Percentiles rank a stretch among this genome's conserved stretches.
Conservation (phyloP, 371 early-diverging fungal species). For the Smittium mucronatum region DNA sequence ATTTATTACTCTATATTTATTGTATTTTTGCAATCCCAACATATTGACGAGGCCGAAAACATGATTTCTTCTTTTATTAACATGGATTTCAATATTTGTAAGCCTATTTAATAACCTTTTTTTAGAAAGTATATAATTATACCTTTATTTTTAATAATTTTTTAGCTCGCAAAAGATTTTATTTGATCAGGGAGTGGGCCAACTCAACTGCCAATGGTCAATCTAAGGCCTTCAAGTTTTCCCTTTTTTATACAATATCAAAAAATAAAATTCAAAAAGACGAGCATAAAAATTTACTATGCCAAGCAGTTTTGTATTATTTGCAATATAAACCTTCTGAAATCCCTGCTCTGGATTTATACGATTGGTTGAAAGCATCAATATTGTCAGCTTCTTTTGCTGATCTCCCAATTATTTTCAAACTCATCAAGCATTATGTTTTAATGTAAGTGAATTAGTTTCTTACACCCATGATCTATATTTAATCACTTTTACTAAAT, state of each 20-base stretch:
- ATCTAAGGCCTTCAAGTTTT: neutral
- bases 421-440: neutral
- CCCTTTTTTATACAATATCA: neutral
- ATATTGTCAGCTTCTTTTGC: neutral
- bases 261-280: neutral
- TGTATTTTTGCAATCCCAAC: slow-evolving; percentile 44
- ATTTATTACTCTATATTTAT: slow-evolving; percentile 2
- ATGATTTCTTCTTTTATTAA: slow-evolving; percentile 3
- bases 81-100: neutral
- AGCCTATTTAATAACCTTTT: no score
- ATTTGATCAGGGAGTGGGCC: neutral
- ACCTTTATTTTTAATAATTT: no score
- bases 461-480: no score
- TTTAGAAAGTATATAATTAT: no score
- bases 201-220: neutral
- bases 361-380: neutral
- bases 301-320: neutral
- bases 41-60: slow-evolving; percentile 63
- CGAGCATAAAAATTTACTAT: neutral
- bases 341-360: neutral
- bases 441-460: no score
- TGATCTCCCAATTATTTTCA: neutral
- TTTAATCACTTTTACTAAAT: no score
- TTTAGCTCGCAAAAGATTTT: neutral
- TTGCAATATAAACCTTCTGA: neutral